These are phyloP conservation scores for Blepharisma undulans DNA, from an alignment of 169 alveolate genomes.

Conservation along the genomic window DNA sequence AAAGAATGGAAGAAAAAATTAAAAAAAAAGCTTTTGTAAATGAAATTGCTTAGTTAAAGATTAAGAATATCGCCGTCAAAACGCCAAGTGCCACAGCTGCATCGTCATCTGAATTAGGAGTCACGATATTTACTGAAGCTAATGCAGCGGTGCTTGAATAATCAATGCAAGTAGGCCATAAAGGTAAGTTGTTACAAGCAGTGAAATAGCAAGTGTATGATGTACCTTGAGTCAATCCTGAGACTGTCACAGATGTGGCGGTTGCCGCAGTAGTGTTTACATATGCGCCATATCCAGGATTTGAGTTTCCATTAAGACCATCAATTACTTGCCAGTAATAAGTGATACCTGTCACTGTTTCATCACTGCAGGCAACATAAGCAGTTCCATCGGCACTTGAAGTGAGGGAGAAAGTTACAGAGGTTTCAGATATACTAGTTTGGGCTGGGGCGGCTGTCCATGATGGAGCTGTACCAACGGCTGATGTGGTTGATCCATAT, in stretches of 20 bases:
- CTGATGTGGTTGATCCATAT: background rate
- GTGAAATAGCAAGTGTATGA: background rate
- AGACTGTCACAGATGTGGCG: background rate
- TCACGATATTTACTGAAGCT: too few species aligned
- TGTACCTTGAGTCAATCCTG: background rate
- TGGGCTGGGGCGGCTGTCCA: background rate
- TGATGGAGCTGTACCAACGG: background rate
- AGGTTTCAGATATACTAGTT: background rate
- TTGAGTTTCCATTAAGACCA: background rate
- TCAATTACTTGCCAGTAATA: background rate
- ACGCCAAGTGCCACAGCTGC: too few species aligned
- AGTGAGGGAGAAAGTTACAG: background rate
- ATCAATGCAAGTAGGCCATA: background rate
- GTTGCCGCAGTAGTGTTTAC: background rate
- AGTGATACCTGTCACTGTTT: background rate
- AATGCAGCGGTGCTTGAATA: too few species aligned
- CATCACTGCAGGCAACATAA: background rate
- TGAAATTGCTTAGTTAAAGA: too few species aligned
- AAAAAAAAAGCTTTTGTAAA: too few species aligned
- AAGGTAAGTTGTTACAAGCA: background rate
- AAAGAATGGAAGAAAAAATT: too few species aligned
- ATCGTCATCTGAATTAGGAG: too few species aligned
- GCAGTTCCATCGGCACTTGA: background rate
- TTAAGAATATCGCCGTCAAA: too few species aligned
- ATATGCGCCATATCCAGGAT: background rate